phyloP scores from a whole-genome alignment of 805 yeast genomes.

The Candida khao-thaluensis region DNA sequence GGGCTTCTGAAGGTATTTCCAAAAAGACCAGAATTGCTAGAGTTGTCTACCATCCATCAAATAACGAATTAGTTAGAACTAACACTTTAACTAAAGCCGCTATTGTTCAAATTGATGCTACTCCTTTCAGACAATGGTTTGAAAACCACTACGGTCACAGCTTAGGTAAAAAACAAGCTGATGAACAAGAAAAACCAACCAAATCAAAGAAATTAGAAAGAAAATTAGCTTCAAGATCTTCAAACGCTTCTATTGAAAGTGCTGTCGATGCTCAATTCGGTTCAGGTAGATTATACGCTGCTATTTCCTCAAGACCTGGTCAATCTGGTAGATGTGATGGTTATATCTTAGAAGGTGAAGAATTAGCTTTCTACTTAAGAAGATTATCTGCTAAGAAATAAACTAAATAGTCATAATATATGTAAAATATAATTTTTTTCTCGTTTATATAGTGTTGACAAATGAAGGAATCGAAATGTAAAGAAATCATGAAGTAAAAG shows the following conservation, averaged over 20 bases:
- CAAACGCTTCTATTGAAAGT: constrained; percentile 77
- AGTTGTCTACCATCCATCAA: constrained; percentile 99
- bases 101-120: constrained; percentile 98
- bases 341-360: constrained; percentile 99
- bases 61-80: constrained; percentile 99
- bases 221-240: constrained; percentile 92
- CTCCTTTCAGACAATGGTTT: constrained; percentile 99
- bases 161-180: constrained; percentile 68
- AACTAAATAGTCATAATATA: constrained; percentile 20
- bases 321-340: constrained; percentile 99
- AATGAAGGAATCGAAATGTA: neutral
- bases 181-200: constrained; percentile 54
- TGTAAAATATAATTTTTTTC: constrained; percentile 2
- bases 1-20: constrained; percentile 99
- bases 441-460: neutral
- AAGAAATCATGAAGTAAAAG: too few relatives aligned
- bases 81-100: constrained; percentile 99
- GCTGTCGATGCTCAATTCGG: constrained; percentile 95
- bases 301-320: constrained; percentile 99
- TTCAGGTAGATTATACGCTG: constrained; percentile 99
- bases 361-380: constrained; percentile 99
- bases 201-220: constrained; percentile 80
- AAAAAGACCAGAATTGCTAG: constrained; percentile 98
- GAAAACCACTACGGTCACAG: constrained; percentile 97
- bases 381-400: constrained; percentile 99